phyloP scores from a whole-genome alignment of 202 grass and related monocot species.

The Zizania palustris region DNA sequence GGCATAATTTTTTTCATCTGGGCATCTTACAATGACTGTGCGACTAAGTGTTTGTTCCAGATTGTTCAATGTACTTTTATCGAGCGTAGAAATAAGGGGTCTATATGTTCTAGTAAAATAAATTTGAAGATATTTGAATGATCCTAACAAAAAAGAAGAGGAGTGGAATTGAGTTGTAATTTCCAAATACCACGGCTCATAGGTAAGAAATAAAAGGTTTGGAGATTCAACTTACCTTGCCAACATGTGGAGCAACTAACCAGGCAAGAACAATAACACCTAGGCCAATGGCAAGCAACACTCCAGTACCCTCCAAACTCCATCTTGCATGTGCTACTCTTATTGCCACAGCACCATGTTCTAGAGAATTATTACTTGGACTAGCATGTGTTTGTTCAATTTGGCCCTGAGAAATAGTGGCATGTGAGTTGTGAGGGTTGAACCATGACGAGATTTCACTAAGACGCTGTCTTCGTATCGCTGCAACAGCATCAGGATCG shows the following conservation, averaged over 20 bases:
- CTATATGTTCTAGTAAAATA: background rate
- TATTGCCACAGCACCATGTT: slow-evolving; percentile 42
- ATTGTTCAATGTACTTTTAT: background rate
- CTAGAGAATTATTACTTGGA: slow-evolving; percentile 52
- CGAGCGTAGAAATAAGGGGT: background rate
- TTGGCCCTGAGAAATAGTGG: slow-evolving; percentile 52
- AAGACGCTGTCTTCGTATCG: slow-evolving; percentile 75
- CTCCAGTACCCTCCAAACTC: slow-evolving; percentile 65
- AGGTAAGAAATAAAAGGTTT: slow-evolving; percentile 20
- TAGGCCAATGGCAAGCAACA: slow-evolving; percentile 68
- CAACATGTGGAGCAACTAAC: slow-evolving; percentile 78
- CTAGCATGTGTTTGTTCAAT: slow-evolving; percentile 46
- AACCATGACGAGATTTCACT: slow-evolving; percentile 91
- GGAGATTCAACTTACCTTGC: slow-evolving; percentile 61
- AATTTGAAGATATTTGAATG: background rate
- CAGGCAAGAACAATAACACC: slow-evolving; percentile 67
- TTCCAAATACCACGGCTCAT: slow-evolving; percentile 3
- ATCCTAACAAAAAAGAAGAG: background rate
- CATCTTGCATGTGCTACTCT: slow-evolving; percentile 40
- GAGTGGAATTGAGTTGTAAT: slow-evolving; percentile 1
- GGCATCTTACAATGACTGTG: background rate
- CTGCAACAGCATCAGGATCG: slow-evolving; percentile 82
- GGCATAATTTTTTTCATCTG: background rate
- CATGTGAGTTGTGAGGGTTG: slow-evolving; percentile 62
- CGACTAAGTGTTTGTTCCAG: background rate